Evolutionary conservation across 352 stramenopile species (phyloP).

Genomic region (Pythium rishiriense): DNA sequence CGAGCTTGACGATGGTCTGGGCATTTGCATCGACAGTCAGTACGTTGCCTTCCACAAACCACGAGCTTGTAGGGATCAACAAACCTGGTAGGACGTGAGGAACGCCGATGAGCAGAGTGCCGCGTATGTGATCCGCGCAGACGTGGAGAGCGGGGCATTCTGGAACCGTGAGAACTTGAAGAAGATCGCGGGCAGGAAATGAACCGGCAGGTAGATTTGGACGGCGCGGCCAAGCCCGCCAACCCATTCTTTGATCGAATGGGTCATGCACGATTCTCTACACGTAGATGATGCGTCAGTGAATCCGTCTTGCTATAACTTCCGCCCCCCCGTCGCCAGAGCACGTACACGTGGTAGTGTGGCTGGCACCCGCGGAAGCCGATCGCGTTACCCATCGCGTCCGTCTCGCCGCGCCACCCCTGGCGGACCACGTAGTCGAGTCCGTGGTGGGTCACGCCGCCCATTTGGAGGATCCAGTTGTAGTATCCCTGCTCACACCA

Average conservation of each 20-base stretch:
- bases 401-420: conserved; percentile 48
- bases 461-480: conserved; percentile 80
- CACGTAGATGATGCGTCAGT: neutral
- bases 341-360: conserved; percentile 80
- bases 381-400: conserved; percentile 37
- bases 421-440: conserved; percentile 71
- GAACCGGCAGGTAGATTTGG: conserved; percentile 81
- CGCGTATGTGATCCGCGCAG: conserved; percentile 54
- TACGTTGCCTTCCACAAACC: neutral
- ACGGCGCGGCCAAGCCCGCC: conserved; percentile 64
- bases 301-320: too few species aligned
- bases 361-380: conserved; percentile 78
- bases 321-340: neutral
- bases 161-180: conserved; percentile 73
- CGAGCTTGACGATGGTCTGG: conserved; percentile 71
- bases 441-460: conserved; percentile 68
- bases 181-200: conserved; percentile 73
- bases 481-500: conserved; percentile 64
- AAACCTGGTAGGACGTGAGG: conserved; percentile 76
- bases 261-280: conserved; percentile 82
- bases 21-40: neutral
- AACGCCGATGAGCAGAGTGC: conserved; percentile 81
- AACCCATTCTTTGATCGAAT: conserved; percentile 77
- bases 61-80: neutral
- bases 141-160: conserved; percentile 44